These are phyloP conservation scores for Austroboletus festivus DNA, from an alignment of 768 basidiomycete species.

Conservation along the genomic window DNA sequence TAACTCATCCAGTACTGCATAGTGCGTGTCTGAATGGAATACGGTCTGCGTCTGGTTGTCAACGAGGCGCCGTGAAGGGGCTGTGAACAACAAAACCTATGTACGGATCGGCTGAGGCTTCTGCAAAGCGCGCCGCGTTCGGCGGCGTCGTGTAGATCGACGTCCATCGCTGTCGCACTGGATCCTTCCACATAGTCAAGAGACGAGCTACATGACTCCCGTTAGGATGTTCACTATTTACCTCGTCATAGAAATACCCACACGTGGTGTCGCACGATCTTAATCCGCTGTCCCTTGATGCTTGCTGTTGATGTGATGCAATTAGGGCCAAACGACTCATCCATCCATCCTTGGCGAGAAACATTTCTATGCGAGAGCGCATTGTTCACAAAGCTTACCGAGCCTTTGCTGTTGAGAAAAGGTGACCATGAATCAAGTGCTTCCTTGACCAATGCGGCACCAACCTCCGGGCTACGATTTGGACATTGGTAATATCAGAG, in stretches of 20 bases:
- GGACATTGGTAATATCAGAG: background rate
- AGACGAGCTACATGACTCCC: constrained; percentile 3
- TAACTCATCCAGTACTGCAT: background rate
- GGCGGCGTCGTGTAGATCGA: constrained; percentile 7
- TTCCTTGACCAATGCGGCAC: background rate
- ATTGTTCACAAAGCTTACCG: background rate
- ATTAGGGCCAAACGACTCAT: background rate
- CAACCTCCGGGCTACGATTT: background rate
- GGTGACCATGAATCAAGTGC: background rate
- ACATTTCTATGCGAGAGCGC: background rate
- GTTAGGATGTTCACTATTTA: background rate
- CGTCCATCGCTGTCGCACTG: background rate
- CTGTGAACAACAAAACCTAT: no score
- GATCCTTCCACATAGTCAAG: constrained; percentile 2
- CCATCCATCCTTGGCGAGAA: background rate
- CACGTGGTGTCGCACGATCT: background rate
- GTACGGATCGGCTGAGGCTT: constrained; percentile 9
- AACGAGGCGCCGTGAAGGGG: background rate
- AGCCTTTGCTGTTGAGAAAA: background rate
- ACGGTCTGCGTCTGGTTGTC: background rate
- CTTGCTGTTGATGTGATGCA: no score
- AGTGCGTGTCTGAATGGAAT: background rate
- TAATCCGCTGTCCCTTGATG: background rate
- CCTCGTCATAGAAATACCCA: background rate
- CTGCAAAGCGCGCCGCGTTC: background rate